Conservation (phyloP, 2,329 filamentous ascomycete genomes). For the Phaeophleospora eucalypticola region DNA sequence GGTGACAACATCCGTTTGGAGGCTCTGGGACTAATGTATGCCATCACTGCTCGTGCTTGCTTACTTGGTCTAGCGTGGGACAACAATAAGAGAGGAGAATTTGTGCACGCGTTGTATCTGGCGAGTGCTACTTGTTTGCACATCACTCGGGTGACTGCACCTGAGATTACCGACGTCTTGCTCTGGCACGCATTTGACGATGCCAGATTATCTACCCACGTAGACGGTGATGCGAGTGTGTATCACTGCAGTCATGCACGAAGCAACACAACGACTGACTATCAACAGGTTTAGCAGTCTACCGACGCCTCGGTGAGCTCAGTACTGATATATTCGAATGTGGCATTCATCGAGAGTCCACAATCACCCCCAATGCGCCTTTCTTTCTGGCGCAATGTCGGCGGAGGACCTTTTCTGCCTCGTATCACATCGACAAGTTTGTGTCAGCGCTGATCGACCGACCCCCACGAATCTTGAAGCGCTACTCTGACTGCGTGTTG, state of each 20-base stretch:
- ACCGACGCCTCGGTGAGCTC: not conserved
- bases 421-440: constrained; percentile 21
- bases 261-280: not conserved
- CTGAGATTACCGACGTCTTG: constrained; percentile 16
- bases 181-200: constrained; percentile 13
- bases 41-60: constrained; percentile 14
- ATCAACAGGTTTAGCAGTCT: not conserved
- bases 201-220: constrained; percentile 6
- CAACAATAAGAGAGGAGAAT: constrained; percentile 7
- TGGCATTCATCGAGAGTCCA: constrained; percentile 19
- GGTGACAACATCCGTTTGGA: constrained; percentile 19
- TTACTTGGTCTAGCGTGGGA: constrained; percentile 7
- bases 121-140: constrained; percentile 4
- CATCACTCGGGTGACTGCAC: constrained; percentile 11
- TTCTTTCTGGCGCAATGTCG: constrained; percentile 21
- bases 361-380: constrained; percentile 10
- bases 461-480: constrained; percentile 15
- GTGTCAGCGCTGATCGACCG: constrained; percentile 17
- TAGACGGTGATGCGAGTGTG: constrained; percentile 11
- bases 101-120: constrained; percentile 4
- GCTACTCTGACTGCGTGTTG: constrained; percentile 7
- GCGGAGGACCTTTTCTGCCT: constrained; percentile 13
- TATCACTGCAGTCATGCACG: not conserved
- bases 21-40: constrained; percentile 19
- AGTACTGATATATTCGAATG: constrained; percentile 48